Conservation (phyloP, 208 protist genomes). For the Angomonas ambiguus region DNA sequence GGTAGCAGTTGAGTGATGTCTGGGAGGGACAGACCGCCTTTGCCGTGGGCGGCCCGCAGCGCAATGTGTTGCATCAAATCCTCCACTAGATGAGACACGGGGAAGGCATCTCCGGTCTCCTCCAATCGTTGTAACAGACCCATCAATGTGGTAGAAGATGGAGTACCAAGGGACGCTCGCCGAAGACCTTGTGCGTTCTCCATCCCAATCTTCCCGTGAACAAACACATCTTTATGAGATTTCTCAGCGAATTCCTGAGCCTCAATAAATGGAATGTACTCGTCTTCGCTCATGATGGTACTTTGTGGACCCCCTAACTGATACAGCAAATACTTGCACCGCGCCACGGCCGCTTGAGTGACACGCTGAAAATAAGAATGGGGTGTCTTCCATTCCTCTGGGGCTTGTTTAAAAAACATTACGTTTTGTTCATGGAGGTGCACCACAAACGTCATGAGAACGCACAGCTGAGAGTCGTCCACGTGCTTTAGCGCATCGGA, state of each 20-base stretch:
- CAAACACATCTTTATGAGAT: constrained; percentile 40
- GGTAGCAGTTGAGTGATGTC: constrained; percentile 65
- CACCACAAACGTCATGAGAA: constrained; percentile 48
- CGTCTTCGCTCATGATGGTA: constrained; percentile 64
- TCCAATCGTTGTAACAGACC: constrained; percentile 61
- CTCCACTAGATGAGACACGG: constrained; percentile 19
- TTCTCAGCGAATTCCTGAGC: constrained; percentile 58
- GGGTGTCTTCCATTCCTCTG: neutral
- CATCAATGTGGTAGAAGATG: constrained; percentile 33
- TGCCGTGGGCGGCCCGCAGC: constrained; percentile 40
- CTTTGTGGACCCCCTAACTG: constrained; percentile 33
- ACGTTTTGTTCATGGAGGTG: constrained; percentile 48
- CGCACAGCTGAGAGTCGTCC: constrained; percentile 48
- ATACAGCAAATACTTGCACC: constrained; percentile 63
- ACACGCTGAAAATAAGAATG: constrained; percentile 22
- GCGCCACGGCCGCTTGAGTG: constrained; percentile 36
- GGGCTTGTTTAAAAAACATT: constrained; percentile 26
- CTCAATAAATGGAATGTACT: constrained; percentile 63
- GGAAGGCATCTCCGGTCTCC: neutral
- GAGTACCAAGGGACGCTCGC: constrained; percentile 34
- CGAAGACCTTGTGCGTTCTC: constrained; percentile 70
- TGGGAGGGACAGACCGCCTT: constrained; percentile 31
- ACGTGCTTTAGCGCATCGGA: constrained; percentile 54
- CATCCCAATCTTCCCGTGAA: constrained; percentile 72
- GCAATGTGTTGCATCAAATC: constrained; percentile 75